Evolutionary conservation across 202 grass and related monocot species (phyloP), one percentile per base, ranked within the genome.

Genomic region (Elaeis oleifera): DNA sequence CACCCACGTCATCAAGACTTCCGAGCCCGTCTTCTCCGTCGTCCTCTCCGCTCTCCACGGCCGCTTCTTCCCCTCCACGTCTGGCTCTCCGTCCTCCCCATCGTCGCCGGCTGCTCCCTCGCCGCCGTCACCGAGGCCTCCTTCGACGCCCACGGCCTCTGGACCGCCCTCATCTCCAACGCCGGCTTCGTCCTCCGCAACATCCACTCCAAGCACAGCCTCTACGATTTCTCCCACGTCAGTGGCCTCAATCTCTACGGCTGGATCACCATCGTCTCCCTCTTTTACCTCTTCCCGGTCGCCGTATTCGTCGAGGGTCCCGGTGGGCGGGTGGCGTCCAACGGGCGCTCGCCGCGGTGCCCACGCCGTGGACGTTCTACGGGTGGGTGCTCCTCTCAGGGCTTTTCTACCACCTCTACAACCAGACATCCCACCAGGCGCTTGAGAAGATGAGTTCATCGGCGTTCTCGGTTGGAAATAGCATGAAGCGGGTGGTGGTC

Each of bases 171-270:
- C 22, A 74, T 80, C 32, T 74, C 71, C 64, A 80, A 80, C 58
- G 29, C 75, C 4, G 71, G 71, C 18, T 80, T 80, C 22, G 78
- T 74, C 3, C 50, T 80, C 25, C 71, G 78, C 16, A 75, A 70
- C 78, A 69, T 80, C 57, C 75, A 80, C 52, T 80, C 78, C 36
- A 80, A 80, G 64, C 29, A 75, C 58, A 80, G 78, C 61, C 58
- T 80, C 3, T 51, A 64, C 13, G 78, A 80, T 21, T 75, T 80
- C 64, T 44, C 64, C 11, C 58, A 80, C 21, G 49, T 80, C 52
- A 50, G 74, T 16, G 71, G 78, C 17, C 71, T 80, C 69, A 70
- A 80, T 61, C 54, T 80, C 51, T 80, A 80, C 23, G 78, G 78
- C 54, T 80, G 78, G 55, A 81, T 81, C 27, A 64, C 64, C 22